Evolutionary conservation across 176 grass and related monocot species (phyloP), one percentile per base, ranked within the genome.

Genomic region (Triticum urartu): DNA sequence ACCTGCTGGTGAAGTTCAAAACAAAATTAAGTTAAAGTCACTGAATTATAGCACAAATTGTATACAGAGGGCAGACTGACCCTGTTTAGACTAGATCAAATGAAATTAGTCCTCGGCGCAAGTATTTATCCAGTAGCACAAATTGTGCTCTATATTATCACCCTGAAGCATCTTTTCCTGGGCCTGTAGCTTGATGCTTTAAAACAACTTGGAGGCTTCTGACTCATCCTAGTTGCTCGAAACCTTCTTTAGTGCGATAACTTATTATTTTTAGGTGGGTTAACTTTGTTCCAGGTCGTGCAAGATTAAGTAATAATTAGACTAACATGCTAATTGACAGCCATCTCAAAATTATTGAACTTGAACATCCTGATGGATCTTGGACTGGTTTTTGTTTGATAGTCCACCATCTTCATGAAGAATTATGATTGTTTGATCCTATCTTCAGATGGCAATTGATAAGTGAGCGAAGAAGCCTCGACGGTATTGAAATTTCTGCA

Each of bases 1-100:
- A 39, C 12, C 39, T 80, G 35, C n/a, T 79, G 24, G 77, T 79
- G n/a, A 79, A 63, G 58, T 79, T 79, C n/a, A 26, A 25, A 39
- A 62, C 20, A 63, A 45, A 80, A 65, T 45, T 18, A 64, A 65
- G 24, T 45, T 80, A 11, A 38, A 79, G 35, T 4, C 58, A 30
- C 18, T 65, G 60, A 80, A 65, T 40, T 80, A 3, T 30, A 80
- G 61, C 38, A 45, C 61, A 38, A 79, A 40, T 35, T 63, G n/a
- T 63, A 79, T 61, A 17, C 21, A 79, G 24, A 25, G 42, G 36
- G 5, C 60, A 43, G 14, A 43, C 59, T 64, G 8, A 4, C 36
- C n/a, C 25, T 9, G 14, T 22, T 64, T 42, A 60, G 36, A 80
- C 36, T 43, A 36, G 40, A 28, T 80, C 36, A 80, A 18, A 28